Evolutionary conservation across 768 basidiomycete species (phyloP).

Genomic region (Antrodiella citrinella): DNA sequence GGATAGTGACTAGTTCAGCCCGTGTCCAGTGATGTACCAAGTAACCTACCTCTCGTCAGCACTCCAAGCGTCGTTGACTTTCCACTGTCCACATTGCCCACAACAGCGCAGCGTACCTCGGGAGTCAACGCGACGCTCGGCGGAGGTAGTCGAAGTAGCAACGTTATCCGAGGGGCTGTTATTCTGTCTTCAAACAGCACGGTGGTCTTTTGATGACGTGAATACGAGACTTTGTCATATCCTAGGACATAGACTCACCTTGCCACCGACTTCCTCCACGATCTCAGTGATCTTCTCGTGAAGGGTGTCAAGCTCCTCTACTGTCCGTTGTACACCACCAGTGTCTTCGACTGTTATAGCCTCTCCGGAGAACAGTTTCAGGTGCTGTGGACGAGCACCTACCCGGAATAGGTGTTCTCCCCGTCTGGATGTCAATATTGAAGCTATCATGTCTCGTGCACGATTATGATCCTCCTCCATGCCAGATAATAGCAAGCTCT

Average conservation of each 20-base stretch:
- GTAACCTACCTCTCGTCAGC: constrained; percentile 67
- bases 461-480: constrained; percentile 35
- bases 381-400: constrained; percentile 56
- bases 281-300: constrained; percentile 34
- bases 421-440: constrained; percentile 53
- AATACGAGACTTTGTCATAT: background rate
- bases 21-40: no score
- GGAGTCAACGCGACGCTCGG: constrained; percentile 70
- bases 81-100: constrained; percentile 92
- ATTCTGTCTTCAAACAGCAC: background rate
- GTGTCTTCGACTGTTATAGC: constrained; percentile 37
- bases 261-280: constrained; percentile 75
- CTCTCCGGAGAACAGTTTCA: constrained; percentile 48
- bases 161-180: constrained; percentile 31
- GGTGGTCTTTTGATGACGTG: background rate
- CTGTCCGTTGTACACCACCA: constrained; percentile 43
- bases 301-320: constrained; percentile 44
- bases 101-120: constrained; percentile 92
- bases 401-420: constrained; percentile 75
- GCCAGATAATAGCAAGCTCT: constrained; percentile 41
- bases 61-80: constrained; percentile 95
- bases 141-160: constrained; percentile 70
- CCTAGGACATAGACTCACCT: constrained; percentile 34
- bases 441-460: constrained; percentile 59
- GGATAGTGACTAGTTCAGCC: no score